Conservation (phyloP, 306 rosid species). For the Lupinus albus region DNA sequence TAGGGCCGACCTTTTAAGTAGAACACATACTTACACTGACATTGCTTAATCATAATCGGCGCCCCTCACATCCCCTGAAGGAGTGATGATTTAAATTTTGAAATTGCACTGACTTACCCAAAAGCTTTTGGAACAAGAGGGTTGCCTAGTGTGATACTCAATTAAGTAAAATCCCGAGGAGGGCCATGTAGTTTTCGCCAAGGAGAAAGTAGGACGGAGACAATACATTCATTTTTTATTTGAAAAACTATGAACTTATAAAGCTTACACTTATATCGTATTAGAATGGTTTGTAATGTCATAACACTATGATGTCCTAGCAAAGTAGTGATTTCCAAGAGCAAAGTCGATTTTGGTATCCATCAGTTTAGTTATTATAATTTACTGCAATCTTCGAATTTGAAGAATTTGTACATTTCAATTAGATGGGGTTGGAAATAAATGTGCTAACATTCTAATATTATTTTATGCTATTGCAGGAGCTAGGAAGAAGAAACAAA, state of each 20-base stretch:
- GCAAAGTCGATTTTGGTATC: conserved; percentile 11
- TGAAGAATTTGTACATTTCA: conserved; percentile 21
- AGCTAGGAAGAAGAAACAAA: conserved; percentile 15
- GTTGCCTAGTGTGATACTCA: too few species aligned
- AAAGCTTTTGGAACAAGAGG: too few species aligned
- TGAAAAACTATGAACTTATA: conserved; percentile 5
- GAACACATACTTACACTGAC: too few species aligned
- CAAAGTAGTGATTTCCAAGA: conserved; percentile 17
- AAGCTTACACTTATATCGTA: not conserved
- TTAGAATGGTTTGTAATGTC: not conserved
- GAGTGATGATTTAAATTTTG: too few species aligned
- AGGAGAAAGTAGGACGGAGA: not conserved
- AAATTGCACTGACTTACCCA: too few species aligned
- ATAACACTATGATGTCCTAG: not conserved
- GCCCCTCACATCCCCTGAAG: too few species aligned
- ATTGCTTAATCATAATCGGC: too few species aligned
- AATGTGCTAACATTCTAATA: conserved; percentile 10
- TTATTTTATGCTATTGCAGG: conserved; percentile 41
- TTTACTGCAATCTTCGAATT: conserved; percentile 10
- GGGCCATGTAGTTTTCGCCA: too few species aligned
- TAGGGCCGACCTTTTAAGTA: too few species aligned
- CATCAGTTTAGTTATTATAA: conserved; percentile 3
- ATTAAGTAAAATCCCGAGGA: too few species aligned
- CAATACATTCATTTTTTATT: conserved; percentile 4
- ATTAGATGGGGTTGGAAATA: conserved; percentile 1